Conservation (phyloP, 805 yeast species). For the Kuraishia cidri region DNA sequence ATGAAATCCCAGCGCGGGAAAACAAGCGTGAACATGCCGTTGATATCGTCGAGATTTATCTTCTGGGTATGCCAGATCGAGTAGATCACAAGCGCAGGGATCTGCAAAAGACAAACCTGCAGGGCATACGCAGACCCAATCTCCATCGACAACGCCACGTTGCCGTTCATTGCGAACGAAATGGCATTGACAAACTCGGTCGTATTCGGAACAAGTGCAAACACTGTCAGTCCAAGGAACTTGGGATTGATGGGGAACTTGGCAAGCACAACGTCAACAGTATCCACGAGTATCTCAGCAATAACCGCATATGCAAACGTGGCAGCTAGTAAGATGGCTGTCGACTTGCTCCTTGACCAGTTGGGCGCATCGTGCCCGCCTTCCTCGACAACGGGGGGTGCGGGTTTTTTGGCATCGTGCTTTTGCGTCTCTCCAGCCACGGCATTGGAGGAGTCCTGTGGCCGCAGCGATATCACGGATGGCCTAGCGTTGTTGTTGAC, state of each 20-base stretch:
- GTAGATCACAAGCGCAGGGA: conserved; percentile 80
- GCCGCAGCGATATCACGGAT: conserved; percentile 1
- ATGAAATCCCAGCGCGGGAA: conserved; percentile 96
- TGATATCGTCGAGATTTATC: conserved; percentile 19
- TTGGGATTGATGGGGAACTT: conserved; percentile 83
- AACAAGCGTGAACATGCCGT: conserved; percentile 63
- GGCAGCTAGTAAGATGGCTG: conserved; percentile 74
- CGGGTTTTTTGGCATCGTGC: conserved; percentile 7
- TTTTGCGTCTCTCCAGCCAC: conserved; percentile 4
- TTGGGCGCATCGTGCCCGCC: conserved; percentile 96
- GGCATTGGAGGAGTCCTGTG: conserved; percentile 2
- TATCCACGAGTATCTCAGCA: conserved; percentile 89
- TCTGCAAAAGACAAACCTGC: conserved; percentile 89
- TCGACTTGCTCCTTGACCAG: conserved; percentile 84
- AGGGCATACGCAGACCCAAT: conserved; percentile 96
- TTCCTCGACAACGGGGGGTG: conserved; percentile 17
- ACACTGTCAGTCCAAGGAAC: conserved; percentile 85
- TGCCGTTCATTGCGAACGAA: conserved; percentile 92
- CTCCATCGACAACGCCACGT: conserved; percentile 94
- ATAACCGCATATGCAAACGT: conserved; percentile 85
- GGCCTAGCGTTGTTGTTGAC: conserved; percentile 6
- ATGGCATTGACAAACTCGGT: conserved; percentile 96
- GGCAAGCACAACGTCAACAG: conserved; percentile 79
- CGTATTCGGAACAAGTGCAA: conserved; percentile 94
- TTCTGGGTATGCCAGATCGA: conserved; percentile 44